Evolutionary conservation across 352 stramenopile genomes (phyloP), one percentile per base, ranked within the genome.

Genomic region (Aphanomyces astaci): DNA sequence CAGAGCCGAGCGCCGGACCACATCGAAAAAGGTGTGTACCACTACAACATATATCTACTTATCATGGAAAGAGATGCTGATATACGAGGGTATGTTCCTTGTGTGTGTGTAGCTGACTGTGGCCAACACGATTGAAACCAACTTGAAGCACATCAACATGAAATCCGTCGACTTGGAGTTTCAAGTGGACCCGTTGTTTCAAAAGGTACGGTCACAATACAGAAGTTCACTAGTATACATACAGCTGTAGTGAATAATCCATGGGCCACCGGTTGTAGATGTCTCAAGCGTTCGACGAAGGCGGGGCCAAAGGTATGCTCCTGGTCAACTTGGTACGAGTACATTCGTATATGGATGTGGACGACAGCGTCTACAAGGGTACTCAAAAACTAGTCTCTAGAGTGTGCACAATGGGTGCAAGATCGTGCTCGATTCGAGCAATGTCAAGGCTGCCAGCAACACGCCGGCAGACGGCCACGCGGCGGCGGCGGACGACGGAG

Each of bases 271-370:
- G 10, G 27, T 15, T 40, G 27, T 70, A 77, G 69, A 96, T 97
- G 86, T 93, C 82, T 28, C 85, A 96, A 68, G 89, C 79, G 3
- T 96, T 97, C 64, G 92, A 98, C 71, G 90, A 96, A 72, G 90
- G 89, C 1, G 90, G 90, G 2, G 91, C 92, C 0, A 94, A 93
- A 66, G 91, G 91, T 11, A 94, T 98, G 88, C 71, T 98, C 25
- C 72, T 97, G n/a, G 82, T 87, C n/a, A 96, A 97, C 66, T 76
- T 98, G 10, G 66, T 73, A 62, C n/a, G 46, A n/a, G 4, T 33
- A 46, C 17, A 49, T 56, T n/a, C 36, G 7, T 43, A 7, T 15
- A 28, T 36, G 31, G 4, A 15, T 68, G 17, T 64, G 4, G 11
- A 13, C 17, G 49, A 2, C 11, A 25, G 31, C 45, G 13, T 43